phyloP scores from a whole-genome alignment of 768 basidiomycete species.

The Tulasnella sp. region DNA sequence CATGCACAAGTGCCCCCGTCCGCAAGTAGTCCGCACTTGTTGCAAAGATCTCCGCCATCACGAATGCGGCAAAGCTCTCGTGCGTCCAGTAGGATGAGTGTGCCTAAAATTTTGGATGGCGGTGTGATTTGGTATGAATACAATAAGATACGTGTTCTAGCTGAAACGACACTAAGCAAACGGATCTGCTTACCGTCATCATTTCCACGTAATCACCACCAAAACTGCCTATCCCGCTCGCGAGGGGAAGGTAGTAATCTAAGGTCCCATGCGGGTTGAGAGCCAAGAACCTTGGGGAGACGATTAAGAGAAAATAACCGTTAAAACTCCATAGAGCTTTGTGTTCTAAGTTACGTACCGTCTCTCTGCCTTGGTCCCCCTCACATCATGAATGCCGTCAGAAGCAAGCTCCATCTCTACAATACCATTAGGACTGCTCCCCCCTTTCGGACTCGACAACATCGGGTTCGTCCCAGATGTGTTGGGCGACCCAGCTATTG shows the following conservation, averaged over 20 bases:
- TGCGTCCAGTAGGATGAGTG: constrained; percentile 34
- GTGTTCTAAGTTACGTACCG: constrained; percentile 19
- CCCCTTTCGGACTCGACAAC: background rate
- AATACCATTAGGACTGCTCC: background rate
- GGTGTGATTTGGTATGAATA: too few relatives aligned
- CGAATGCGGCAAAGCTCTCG: constrained; percentile 31
- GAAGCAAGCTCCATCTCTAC: constrained; percentile 8
- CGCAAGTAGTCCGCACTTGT: constrained; percentile 28
- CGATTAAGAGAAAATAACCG: too few relatives aligned
- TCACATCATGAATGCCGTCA: constrained; percentile 10
- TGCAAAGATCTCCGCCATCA: constrained; percentile 33
- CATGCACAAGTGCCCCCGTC: background rate
- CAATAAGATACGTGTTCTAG: too few relatives aligned
- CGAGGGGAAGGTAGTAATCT: constrained; percentile 31
- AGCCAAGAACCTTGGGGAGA: constrained; percentile 31
- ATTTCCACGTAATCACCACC: constrained; percentile 27
- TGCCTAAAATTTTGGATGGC: too few relatives aligned
- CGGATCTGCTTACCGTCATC: constrained; percentile 19
- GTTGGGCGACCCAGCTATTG: background rate
- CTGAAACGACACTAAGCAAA: background rate
- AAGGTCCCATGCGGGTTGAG: constrained; percentile 37
- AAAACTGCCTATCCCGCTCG: constrained; percentile 28
- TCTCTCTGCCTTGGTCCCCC: constrained; percentile 22
- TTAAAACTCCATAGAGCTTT: constrained; percentile 2
- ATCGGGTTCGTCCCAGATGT: background rate